These are phyloP conservation scores for Maudiozyma humilis DNA, from an alignment of 1,139 yeast genomes.

Conservation along the genomic window DNA sequence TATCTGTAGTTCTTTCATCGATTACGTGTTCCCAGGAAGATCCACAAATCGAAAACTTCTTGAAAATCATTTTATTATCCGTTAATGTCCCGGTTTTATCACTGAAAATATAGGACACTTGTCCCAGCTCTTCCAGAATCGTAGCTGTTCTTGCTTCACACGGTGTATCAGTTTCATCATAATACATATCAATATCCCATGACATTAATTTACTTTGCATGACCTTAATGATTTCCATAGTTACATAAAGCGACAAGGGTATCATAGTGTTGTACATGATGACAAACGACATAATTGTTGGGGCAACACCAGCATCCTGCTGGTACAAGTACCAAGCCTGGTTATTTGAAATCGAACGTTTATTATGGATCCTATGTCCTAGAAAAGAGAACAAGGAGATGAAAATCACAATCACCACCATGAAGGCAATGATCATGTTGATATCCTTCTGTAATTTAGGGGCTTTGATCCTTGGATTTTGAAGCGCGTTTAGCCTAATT, in stretches of 20 bases:
- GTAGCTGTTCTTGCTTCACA: slow-evolving; percentile 95
- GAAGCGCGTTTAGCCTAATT: slow-evolving; percentile 88
- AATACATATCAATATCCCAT: slow-evolving; percentile 92
- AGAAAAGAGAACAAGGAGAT: slow-evolving; percentile 75
- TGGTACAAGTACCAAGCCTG: slow-evolving; percentile 68
- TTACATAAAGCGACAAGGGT: slow-evolving; percentile 88
- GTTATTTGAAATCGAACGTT: slow-evolving; percentile 35
- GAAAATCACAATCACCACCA: slow-evolving; percentile 73
- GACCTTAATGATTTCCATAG: slow-evolving; percentile 90
- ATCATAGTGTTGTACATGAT: slow-evolving; percentile 96
- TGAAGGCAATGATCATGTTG: slow-evolving; percentile 73
- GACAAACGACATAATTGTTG: slow-evolving; percentile 89
- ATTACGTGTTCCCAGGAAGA: slow-evolving; percentile 81
- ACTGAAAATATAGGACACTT: slow-evolving; percentile 86
- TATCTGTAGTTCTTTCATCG: slow-evolving; percentile 34
- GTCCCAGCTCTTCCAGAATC: slow-evolving; percentile 92
- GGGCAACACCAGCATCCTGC: slow-evolving; percentile 78
- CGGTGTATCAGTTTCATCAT: slow-evolving; percentile 73
- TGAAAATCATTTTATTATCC: slow-evolving; percentile 78
- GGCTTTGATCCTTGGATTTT: slow-evolving; percentile 83
- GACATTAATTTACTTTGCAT: slow-evolving; percentile 75
- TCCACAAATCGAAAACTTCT: slow-evolving; percentile 80
- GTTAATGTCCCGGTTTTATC: slow-evolving; percentile 97
- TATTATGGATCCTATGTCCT: slow-evolving; percentile 54
- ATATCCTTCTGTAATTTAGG: slow-evolving; percentile 82